These are phyloP conservation scores for Hyaloscypha finlandica DNA, from an alignment of 495 filamentous ascomycete genomes.

Conservation along the genomic window DNA sequence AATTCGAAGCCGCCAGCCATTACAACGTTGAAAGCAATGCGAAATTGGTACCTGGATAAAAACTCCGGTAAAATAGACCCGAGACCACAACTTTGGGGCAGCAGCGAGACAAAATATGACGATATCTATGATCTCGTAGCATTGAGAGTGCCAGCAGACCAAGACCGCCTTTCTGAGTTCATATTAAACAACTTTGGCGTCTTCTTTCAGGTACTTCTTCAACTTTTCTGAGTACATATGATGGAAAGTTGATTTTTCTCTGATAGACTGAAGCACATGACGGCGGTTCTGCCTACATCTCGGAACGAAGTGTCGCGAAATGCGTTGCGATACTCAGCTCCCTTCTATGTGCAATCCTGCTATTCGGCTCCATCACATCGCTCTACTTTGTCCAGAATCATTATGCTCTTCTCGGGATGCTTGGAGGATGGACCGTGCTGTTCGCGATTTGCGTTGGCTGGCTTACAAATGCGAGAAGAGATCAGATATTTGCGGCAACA, in stretches of 20 bases:
- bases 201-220: background rate
- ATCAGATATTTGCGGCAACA: constrained; percentile 33
- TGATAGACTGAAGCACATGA: background rate
- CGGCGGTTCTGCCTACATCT: background rate
- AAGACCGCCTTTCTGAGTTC: constrained; percentile 14
- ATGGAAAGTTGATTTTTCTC: no score
- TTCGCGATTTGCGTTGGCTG: constrained; percentile 24
- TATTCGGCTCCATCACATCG: background rate
- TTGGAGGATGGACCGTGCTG: background rate
- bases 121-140: constrained; percentile 9
- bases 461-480: constrained; percentile 30
- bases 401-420: background rate
- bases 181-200: constrained; percentile 10
- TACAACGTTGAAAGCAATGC: constrained; percentile 12
- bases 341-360: background rate
- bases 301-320: background rate
- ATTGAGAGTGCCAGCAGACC: background rate
- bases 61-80: background rate
- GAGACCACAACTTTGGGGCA: background rate
- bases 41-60: background rate
- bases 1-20: background rate
- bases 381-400: background rate
- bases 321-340: background rate
- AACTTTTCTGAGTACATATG: no score
- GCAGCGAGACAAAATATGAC: background rate